A percentile compares a stretch with the other conserved stretches of the same genome.
Evolutionary conservation across 163 green algal species (phyloP).

Genomic region (Scenedesmus sp.): DNA sequence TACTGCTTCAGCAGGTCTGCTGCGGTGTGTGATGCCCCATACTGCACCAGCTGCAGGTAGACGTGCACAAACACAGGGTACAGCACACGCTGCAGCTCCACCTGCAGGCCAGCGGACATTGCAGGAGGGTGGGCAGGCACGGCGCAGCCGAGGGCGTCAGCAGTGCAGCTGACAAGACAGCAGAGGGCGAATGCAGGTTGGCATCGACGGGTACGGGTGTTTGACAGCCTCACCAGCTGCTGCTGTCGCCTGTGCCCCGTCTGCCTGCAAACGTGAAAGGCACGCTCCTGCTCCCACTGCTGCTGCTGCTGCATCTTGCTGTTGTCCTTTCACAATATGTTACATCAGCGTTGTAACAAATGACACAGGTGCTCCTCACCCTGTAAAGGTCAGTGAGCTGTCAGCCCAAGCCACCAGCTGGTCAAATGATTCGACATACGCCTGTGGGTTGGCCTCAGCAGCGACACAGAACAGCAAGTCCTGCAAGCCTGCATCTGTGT

Average conservation of each 20-base stretch:
- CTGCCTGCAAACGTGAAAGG: too few relatives aligned
- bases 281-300: background rate
- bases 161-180: background rate
- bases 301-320: conserved; percentile 2
- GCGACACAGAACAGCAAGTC: conserved; percentile 69
- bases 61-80: conserved; percentile 93
- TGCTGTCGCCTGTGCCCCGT: too few relatives aligned
- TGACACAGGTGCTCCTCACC: conserved; percentile 62
- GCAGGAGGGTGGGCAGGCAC: background rate
- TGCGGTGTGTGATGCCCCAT: conserved; percentile 69
- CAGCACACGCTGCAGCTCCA: conserved; percentile 87
- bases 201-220: too few relatives aligned
- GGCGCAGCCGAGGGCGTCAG: background rate
- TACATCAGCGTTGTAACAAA: background rate
- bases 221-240: background rate
- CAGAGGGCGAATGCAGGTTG: background rate
- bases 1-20: conserved; percentile 67
- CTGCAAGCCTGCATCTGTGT: conserved; percentile 70
- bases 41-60: conserved; percentile 86
- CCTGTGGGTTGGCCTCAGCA: conserved; percentile 68
- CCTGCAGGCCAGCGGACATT: conserved; percentile 67
- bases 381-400: conserved; percentile 91
- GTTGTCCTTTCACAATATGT: background rate
- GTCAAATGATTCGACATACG: conserved; percentile 79
- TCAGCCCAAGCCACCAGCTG: conserved; percentile 89